Conservation (phyloP, 495 filamentous ascomycete genomes). For the Penicillium cinerascens region DNA sequence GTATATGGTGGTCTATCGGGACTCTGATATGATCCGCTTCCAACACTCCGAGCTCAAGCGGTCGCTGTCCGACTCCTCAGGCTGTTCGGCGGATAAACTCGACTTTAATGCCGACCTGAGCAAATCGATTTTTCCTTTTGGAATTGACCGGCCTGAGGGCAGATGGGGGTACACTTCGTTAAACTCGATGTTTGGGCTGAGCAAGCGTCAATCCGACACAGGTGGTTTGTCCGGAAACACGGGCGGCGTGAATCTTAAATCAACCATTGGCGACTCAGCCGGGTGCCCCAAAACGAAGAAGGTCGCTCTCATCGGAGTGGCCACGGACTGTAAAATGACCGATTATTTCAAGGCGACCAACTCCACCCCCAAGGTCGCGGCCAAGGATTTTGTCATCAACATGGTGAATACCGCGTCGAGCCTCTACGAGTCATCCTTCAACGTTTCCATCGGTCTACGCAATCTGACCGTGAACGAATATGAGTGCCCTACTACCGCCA, state of each 20-base stretch:
- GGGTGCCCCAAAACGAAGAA: conserved; percentile 87
- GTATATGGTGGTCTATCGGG: conserved; percentile 86
- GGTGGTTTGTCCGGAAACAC: conserved; percentile 63
- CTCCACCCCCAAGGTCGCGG: conserved; percentile 42
- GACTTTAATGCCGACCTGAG: conserved; percentile 64
- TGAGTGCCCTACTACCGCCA: conserved; percentile 62
- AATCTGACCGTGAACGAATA: conserved; percentile 73
- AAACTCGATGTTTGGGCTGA: conserved; percentile 52
- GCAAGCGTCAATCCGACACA: conserved; percentile 51
- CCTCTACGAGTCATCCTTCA: conserved; percentile 86
- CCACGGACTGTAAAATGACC: conserved; percentile 88
- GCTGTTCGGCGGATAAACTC: conserved; percentile 65
- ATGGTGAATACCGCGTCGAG: conserved; percentile 83
- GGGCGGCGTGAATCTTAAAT: conserved; percentile 76
- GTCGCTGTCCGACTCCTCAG: conserved; percentile 31
- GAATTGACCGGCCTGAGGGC: conserved; percentile 35
- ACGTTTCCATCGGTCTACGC: conserved; percentile 83
- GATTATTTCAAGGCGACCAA: conserved; percentile 54
- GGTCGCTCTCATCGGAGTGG: conserved; percentile 88
- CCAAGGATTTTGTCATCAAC: conserved; percentile 69
- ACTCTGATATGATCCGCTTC: conserved; percentile 71
- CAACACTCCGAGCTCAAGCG: conserved; percentile 53
- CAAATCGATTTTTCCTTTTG: conserved; percentile 58
- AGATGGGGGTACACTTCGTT: conserved; percentile 54
- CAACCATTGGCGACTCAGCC: conserved; percentile 72